These are phyloP conservation scores for Phoma sp. DNA, from an alignment of 2,329 filamentous ascomycete genomes.

Conservation along the genomic window DNA sequence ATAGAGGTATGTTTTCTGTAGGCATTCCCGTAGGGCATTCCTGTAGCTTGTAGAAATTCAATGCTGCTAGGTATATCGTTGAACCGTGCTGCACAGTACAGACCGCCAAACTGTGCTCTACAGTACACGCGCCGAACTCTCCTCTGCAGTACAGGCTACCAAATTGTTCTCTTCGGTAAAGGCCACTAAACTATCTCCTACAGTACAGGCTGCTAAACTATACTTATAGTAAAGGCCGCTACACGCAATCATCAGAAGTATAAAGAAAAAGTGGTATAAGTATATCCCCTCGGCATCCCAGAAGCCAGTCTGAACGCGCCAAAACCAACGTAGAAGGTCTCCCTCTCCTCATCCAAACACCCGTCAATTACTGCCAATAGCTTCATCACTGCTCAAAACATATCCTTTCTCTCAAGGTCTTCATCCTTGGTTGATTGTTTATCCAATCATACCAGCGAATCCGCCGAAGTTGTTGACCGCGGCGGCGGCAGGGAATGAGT, in stretches of 20 bases:
- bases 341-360: neutral
- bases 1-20: too few species aligned
- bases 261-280: conserved; percentile 31
- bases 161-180: too few species aligned
- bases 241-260: conserved; percentile 28
- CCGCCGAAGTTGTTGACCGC: conserved; percentile 47
- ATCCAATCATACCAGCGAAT: conserved; percentile 43
- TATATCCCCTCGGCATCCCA: conserved; percentile 31
- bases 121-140: too few species aligned
- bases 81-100: too few species aligned
- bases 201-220: too few species aligned
- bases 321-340: neutral
- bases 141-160: too few species aligned
- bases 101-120: too few species aligned
- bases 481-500: conserved; percentile 43
- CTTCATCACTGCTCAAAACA: neutral
- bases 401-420: too few species aligned
- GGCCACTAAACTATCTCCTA: too few species aligned
- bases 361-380: conserved; percentile 1
- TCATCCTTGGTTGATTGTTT: neutral
- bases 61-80: too few species aligned
- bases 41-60: too few species aligned
- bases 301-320: conserved; percentile 14
- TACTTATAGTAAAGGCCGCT: conserved; percentile 22
- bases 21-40: too few species aligned